These are phyloP conservation scores for Paecilomyces niveus DNA, from an alignment of 2,329 filamentous ascomycete genomes.

Conservation along the genomic window DNA sequence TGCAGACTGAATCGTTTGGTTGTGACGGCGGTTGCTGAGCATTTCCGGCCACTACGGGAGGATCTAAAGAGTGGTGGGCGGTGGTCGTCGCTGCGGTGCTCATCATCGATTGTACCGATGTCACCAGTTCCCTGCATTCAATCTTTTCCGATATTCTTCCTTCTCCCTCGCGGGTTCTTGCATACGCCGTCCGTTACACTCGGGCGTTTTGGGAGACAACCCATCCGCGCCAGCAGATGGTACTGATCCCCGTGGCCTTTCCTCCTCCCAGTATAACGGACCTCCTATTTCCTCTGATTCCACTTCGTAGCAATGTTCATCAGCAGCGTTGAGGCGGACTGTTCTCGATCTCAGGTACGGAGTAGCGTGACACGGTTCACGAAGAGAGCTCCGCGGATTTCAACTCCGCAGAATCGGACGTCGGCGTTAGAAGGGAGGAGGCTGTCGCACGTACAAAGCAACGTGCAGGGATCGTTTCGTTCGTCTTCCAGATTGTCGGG, in stretches of 20 bases:
- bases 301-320: background rate
- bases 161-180: background rate
- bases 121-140: background rate
- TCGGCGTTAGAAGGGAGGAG: background rate
- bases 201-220: background rate
- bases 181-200: background rate
- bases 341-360: background rate
- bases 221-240: background rate
- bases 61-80: background rate
- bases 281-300: background rate
- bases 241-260: background rate
- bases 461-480: background rate
- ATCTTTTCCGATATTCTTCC: background rate
- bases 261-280: background rate
- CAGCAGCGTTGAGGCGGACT: background rate
- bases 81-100: background rate
- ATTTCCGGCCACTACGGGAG: background rate
- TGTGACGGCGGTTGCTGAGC: background rate
- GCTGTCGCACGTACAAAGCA: background rate
- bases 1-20: background rate
- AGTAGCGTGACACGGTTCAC: background rate
- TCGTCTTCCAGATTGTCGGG: background rate
- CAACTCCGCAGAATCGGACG: background rate
- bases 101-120: background rate
- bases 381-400: background rate